phyloP scores from a whole-genome alignment of 1,284 basidiomycete species.

The Tylopilus orsonianus region DNA sequence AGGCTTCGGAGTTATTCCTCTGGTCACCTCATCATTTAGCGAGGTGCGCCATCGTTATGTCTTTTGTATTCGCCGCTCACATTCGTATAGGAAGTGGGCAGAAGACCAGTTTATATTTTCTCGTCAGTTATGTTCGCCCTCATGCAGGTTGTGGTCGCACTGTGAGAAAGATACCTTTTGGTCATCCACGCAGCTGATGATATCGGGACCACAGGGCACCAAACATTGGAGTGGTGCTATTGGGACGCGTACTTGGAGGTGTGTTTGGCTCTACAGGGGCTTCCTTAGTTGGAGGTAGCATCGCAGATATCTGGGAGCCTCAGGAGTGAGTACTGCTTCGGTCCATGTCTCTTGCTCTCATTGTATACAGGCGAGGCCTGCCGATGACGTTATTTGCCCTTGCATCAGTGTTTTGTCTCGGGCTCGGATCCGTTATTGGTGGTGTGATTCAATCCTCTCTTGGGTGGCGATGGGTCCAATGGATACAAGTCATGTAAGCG shows the following conservation, averaged over 20 bases:
- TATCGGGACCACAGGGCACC: conserved; percentile 22
- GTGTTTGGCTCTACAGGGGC: conserved; percentile 48
- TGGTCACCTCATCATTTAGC: conserved; percentile 46
- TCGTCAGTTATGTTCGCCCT: conserved; percentile 40
- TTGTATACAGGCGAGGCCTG: conserved; percentile 44
- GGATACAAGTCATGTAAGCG: conserved; percentile 53
- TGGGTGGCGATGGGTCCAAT: conserved; percentile 69
- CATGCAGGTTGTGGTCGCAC: conserved; percentile 38
- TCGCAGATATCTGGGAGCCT: conserved; percentile 46
- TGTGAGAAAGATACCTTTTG: conserved; percentile 34
- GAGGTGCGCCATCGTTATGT: conserved; percentile 31
- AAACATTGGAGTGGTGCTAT: conserved; percentile 26
- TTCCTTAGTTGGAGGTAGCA: conserved; percentile 60
- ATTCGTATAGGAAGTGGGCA: conserved; percentile 41
- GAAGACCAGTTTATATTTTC: conserved; percentile 46
- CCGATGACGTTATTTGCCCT: conserved; percentile 58
- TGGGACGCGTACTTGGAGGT: conserved; percentile 25
- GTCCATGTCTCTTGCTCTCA: background rate
- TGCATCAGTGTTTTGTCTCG: conserved; percentile 45
- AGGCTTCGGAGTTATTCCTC: conserved; percentile 47
- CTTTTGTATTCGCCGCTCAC: background rate
- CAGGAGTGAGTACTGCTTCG: conserved; percentile 20
- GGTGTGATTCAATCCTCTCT: conserved; percentile 56
- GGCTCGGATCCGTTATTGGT: conserved; percentile 53
- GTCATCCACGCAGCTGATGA: background rate